phyloP scores from a whole-genome alignment of 805 yeast species.

The Allodekkera sacchari region DNA sequence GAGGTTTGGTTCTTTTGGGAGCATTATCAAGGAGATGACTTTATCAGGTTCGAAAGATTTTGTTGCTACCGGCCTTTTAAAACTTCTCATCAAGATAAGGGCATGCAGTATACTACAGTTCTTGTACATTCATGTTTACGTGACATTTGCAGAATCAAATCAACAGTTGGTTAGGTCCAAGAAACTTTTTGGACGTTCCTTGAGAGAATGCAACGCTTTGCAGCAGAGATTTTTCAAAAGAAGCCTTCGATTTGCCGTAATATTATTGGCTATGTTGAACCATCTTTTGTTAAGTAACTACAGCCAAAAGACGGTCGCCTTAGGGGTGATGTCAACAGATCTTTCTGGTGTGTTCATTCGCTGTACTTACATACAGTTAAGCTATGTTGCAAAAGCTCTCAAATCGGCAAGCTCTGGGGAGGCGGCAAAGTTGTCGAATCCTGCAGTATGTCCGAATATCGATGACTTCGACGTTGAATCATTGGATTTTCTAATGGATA shows the following conservation, averaged over 20 bases:
- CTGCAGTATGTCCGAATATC: not conserved
- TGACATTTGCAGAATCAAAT: conserved; percentile 3
- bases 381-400: conserved; percentile 9
- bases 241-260: conserved; percentile 10
- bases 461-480: conserved; percentile 1
- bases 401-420: conserved; percentile 2
- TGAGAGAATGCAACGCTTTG: conserved; percentile 9
- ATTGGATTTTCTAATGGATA: conserved; percentile 6
- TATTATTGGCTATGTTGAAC: conserved; percentile 14
- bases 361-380: conserved; percentile 9
- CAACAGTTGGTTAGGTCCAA: conserved; percentile 1
- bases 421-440: not conserved
- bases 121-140: conserved; percentile 13
- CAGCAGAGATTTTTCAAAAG: conserved; percentile 12
- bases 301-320: conserved; percentile 4
- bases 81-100: conserved; percentile 10
- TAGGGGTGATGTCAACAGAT: conserved; percentile 16
- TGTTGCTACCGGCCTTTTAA: not conserved
- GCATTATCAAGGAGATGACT: conserved; percentile 4
- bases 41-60: conserved; percentile 3
- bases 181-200: conserved; percentile 1
- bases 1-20: conserved; percentile 5
- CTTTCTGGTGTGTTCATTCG: conserved; percentile 15
- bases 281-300: conserved; percentile 8
- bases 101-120: conserved; percentile 13